Conservation (phyloP, 2,329 filamentous ascomycete species). For the Graphiopsis chlorocephala region DNA sequence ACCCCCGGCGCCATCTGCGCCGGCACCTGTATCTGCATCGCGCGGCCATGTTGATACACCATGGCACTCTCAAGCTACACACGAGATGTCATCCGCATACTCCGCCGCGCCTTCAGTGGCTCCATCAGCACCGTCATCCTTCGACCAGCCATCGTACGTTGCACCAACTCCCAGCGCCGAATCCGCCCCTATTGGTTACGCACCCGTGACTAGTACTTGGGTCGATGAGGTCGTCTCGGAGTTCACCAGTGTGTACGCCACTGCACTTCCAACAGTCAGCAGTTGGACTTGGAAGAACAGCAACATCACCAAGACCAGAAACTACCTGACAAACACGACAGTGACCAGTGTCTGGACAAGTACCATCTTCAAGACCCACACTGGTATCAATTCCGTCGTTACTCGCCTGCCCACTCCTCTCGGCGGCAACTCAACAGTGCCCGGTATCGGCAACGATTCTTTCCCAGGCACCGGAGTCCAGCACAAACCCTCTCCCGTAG, state of each 20-base stretch:
- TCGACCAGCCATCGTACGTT: background rate
- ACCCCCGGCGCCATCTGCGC: background rate
- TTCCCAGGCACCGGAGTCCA: slow-evolving; percentile 5
- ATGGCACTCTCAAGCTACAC: background rate
- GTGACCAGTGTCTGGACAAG: slow-evolving; percentile 9
- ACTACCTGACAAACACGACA: slow-evolving; percentile 9
- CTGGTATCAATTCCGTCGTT: background rate
- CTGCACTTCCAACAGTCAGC: slow-evolving; percentile 1
- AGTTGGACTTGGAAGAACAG: slow-evolving; percentile 12
- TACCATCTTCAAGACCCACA: background rate
- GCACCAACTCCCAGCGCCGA: background rate
- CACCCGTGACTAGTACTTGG: background rate
- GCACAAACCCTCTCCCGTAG: background rate
- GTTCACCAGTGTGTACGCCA: slow-evolving; percentile 10
- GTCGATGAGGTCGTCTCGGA: slow-evolving; percentile 7
- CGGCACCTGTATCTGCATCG: background rate
- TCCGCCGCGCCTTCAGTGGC: background rate
- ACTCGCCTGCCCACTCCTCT: slow-evolving; percentile 1
- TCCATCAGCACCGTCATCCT: background rate
- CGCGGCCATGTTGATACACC: background rate
- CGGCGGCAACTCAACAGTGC: background rate
- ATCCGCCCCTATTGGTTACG: background rate
- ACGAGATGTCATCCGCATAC: background rate
- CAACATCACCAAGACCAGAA: slow-evolving; percentile 15
- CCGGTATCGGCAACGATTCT: background rate